A percentile compares a stretch with the other conserved stretches of the same genome.
These are phyloP conservation scores for Penicillium sclerotiorum DNA, from an alignment of 2,329 filamentous ascomycete genomes.

Conservation along the genomic window DNA sequence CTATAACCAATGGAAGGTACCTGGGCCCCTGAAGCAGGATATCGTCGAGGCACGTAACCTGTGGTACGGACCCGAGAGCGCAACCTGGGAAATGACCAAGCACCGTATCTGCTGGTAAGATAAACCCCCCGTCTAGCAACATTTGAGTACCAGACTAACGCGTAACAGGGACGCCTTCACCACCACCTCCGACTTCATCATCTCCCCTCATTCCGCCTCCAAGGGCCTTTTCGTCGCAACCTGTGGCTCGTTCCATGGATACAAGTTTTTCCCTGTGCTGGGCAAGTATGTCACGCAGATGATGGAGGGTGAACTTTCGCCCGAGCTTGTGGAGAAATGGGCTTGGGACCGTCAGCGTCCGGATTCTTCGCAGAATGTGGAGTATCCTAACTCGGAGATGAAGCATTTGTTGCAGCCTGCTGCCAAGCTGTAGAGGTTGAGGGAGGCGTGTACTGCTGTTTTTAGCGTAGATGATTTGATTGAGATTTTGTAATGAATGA, in stretches of 20 bases:
- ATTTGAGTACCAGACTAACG: slow-evolving; percentile 5
- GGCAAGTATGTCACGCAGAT: slow-evolving; percentile 33
- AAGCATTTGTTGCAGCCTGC: slow-evolving; percentile 51
- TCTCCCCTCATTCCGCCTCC: slow-evolving; percentile 47
- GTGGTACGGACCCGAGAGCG: slow-evolving; percentile 62
- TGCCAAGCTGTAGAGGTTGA: slow-evolving; percentile 36
- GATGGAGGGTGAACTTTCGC: slow-evolving; percentile 27
- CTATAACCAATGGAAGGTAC: slow-evolving; percentile 66
- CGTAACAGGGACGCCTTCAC: slow-evolving; percentile 65
- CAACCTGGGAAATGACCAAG: slow-evolving; percentile 61
- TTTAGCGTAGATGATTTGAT: too few species aligned
- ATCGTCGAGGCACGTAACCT: slow-evolving; percentile 59
- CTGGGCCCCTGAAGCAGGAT: slow-evolving; percentile 59
- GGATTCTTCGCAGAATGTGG: slow-evolving; percentile 54
- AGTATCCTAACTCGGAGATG: slow-evolving; percentile 63
- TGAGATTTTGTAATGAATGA: too few species aligned
- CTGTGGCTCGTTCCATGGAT: slow-evolving; percentile 33
- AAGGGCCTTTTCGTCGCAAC: slow-evolving; percentile 48
- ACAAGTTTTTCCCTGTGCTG: slow-evolving; percentile 35
- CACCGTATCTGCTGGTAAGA: slow-evolving; percentile 69
- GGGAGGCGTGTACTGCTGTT: too few species aligned
- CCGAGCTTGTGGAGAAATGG: slow-evolving; percentile 30
- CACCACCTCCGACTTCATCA: slow-evolving; percentile 56
- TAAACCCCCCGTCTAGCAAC: background rate
- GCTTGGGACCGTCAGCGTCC: slow-evolving; percentile 58